Percentiles rank a stretch among this genome's conserved stretches.
Conservation (phyloP, 495 filamentous ascomycete species). For the Neurospora tetrasperma region DNA sequence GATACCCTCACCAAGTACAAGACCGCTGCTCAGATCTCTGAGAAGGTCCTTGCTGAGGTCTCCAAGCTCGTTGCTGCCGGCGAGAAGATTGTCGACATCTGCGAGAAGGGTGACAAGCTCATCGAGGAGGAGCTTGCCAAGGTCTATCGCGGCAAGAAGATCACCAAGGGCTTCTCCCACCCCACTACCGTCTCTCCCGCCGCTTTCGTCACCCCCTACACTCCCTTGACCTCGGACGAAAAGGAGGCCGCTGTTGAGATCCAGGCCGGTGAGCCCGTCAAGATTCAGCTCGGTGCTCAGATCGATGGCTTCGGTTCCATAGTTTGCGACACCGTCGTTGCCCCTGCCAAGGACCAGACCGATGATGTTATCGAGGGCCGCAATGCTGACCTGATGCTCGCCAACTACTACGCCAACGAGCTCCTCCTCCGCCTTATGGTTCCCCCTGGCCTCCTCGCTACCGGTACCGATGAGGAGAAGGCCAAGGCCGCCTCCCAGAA, state of each 20-base stretch:
- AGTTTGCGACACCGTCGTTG: conserved; percentile 83
- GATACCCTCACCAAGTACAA: conserved; percentile 99
- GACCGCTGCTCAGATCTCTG: conserved; percentile 85
- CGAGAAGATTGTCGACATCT: conserved; percentile 83
- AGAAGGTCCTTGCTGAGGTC: conserved; percentile 86
- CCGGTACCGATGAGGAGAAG: conserved; percentile 88
- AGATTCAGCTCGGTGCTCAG: conserved; percentile 95
- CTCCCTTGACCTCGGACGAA: conserved; percentile 72
- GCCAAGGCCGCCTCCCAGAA: conserved; percentile 77
- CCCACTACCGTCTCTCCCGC: conserved; percentile 92
- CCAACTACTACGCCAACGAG: conserved; percentile 93
- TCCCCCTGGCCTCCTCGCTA: conserved; percentile 71
- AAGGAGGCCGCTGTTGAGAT: conserved; percentile 70
- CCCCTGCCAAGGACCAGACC: conserved; percentile 46
- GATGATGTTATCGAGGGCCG: conserved; percentile 56
- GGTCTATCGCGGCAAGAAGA: conserved; percentile 98
- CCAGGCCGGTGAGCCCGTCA: conserved; percentile 75
- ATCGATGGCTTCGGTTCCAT: conserved; percentile 97
- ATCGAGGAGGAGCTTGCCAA: conserved; percentile 88
- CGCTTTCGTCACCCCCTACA: conserved; percentile 94
- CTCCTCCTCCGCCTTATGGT: conserved; percentile 83
- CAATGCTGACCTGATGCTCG: conserved; percentile 76
- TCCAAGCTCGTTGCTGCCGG: conserved; percentile 72
- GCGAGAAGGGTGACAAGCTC: conserved; percentile 89
- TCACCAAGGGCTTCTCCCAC: conserved; percentile 83